Conservation (phyloP, 1,139 yeast species). For the Yamadazyma oceani region DNA sequence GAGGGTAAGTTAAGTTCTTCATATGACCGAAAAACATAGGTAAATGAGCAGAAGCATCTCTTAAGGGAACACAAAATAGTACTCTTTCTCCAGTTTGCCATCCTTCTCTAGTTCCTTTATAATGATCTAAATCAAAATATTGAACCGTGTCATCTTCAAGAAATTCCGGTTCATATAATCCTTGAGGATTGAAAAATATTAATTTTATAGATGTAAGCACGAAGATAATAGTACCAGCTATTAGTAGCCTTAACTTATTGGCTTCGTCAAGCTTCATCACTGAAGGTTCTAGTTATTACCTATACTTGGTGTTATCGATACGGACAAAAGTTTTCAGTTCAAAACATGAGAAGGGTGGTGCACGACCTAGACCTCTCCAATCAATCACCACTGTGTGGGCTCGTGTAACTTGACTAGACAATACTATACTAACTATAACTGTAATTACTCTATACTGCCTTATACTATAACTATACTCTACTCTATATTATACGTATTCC, state of each 20-base stretch:
- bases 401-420: too few relatives aligned
- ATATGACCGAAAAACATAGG: conserved; percentile 63
- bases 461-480: too few relatives aligned
- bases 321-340: too few relatives aligned
- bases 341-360: too few relatives aligned
- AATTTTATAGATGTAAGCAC: conserved; percentile 8
- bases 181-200: conserved; percentile 6
- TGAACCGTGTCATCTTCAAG: conserved; percentile 26
- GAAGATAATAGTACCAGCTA: conserved; percentile 9
- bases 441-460: too few relatives aligned
- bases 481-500: too few relatives aligned
- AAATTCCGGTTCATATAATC: conserved; percentile 26
- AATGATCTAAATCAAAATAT: conserved; percentile 48
- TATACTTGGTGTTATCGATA: neutral
- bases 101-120: conserved; percentile 46
- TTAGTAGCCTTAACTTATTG: conserved; percentile 9
- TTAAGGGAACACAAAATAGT: conserved; percentile 56
- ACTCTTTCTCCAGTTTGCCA: conserved; percentile 58
- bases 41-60: conserved; percentile 63
- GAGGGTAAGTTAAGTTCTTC: conserved; percentile 59
- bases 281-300: neutral
- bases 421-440: too few relatives aligned
- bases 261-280: conserved; percentile 8
- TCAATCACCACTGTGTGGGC: too few relatives aligned
- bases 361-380: too few relatives aligned